Evolutionary conservation across 75 land plant species (phyloP).

Genomic region (Larix kaempferi): DNA sequence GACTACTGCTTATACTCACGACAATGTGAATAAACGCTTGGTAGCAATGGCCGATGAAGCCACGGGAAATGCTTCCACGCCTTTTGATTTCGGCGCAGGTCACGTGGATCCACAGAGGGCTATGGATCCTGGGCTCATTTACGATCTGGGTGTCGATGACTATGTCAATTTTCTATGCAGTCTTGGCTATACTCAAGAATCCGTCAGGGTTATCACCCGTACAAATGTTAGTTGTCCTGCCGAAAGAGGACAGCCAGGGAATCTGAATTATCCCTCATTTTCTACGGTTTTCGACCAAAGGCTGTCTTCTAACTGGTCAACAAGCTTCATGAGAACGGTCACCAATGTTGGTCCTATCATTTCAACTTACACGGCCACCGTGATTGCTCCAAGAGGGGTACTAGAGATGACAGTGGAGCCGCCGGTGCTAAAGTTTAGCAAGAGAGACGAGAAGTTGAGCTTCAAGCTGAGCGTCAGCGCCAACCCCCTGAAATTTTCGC

Average conservation of each 20-base stretch:
- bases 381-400: constrained; percentile 38
- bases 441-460: constrained; percentile 44
- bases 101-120: constrained; percentile 66
- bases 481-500: constrained; percentile 18
- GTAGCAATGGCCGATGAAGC: constrained; percentile 41
- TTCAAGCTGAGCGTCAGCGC: constrained; percentile 40
- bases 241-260: constrained; percentile 31
- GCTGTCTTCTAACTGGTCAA: constrained; percentile 22
- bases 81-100: constrained; percentile 76
- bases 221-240: constrained; percentile 14
- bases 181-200: constrained; percentile 43
- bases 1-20: constrained; percentile 66
- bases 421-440: constrained; percentile 31
- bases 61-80: constrained; percentile 56
- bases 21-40: constrained; percentile 25
- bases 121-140: constrained; percentile 76
- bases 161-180: constrained; percentile 77
- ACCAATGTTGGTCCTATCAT: constrained; percentile 55
- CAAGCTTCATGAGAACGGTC: constrained; percentile 52
- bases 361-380: constrained; percentile 30
- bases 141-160: constrained; percentile 55
- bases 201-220: background rate
- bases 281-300: constrained; percentile 46
- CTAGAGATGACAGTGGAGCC: constrained; percentile 50
- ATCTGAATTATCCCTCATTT: constrained; percentile 68